Base-by-base conservation (phyloP, 169 alveolate genomes). In the Plasmodium adleri region DNA sequence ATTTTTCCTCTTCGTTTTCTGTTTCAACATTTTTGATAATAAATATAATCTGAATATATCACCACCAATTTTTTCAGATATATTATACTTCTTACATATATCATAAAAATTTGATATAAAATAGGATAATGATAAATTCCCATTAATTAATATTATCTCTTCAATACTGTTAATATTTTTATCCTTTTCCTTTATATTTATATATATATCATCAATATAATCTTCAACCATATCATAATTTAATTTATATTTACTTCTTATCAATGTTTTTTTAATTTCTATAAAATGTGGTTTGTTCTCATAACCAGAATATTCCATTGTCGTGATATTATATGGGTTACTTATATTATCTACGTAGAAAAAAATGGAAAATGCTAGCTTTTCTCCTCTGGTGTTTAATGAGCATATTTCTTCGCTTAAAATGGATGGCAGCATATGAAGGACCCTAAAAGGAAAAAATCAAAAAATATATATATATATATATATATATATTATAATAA, bases 371-470 rank as follows among this genome's bases (percentile, higher is more conserved):
- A 96, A 94, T 3, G 98, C 92, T 12, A 96, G 80, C 80, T 97
- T 93, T 52, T 95, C 97, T 24, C 93, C 97, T 59, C 91, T 88
- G 2, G 96, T 96, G 89, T 95, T 94, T 28, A 97, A 90, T 50
- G 97, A 94, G 73, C 99, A 97, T 1, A 96, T 75, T 28, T 94
- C 93, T 90, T 95, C 97, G 86, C 97, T 94, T 56, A 97, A 88
- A n/a, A 95, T 74, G 64, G 95, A 59, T 3, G 99, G 98, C 39
- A 97, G 93, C 99, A 97, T 96, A 15, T 97, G 92, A 10, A 87
- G 12, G 2, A 87, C 92, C 68, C 91, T 83, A 32, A 15, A 83
- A 68, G 24, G 72, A 56, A 63, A 7, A 32, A 15, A 24, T 9
- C 9, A 59, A 39, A 5, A 26, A 12, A n/a, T 43, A 49, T 45